Evolutionary conservation across 2,329 filamentous ascomycete species (phyloP).

Genomic region (Alternaria sp.): DNA sequence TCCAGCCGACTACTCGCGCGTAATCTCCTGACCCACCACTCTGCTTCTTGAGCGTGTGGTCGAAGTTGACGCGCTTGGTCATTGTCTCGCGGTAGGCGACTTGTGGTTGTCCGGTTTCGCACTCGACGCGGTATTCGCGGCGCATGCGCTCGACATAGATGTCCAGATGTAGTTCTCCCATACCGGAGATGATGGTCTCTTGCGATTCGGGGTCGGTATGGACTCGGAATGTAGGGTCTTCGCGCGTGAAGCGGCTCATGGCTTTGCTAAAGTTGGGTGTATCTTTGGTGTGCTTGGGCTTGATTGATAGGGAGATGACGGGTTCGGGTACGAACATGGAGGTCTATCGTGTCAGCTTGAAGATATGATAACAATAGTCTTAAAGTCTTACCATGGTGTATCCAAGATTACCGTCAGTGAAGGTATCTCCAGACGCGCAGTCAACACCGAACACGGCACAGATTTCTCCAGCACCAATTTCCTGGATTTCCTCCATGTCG

Average conservation of each 20-base stretch:
- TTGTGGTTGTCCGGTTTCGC: constrained; percentile 92
- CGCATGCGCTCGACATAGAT: constrained; percentile 98
- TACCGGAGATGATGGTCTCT: constrained; percentile 97
- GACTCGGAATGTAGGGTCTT: constrained; percentile 97
- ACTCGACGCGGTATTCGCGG: constrained; percentile 95
- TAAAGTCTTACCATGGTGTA: constrained; percentile 76
- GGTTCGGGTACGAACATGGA: constrained; percentile 98
- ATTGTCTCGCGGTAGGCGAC: constrained; percentile 98
- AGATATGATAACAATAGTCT: not conserved
- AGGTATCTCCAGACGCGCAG: constrained; percentile 96
- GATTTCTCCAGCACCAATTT: constrained; percentile 95
- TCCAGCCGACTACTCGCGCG: constrained; percentile 86
- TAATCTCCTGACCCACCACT: constrained; percentile 95
- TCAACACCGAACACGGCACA: constrained; percentile 98
- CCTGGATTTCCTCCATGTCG: constrained; percentile 95
- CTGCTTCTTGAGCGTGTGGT: constrained; percentile 94
- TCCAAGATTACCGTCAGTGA: constrained; percentile 89
- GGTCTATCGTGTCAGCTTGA: constrained; percentile 52
- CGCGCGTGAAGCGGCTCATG: constrained; percentile 97
- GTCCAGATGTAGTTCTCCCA: constrained; percentile 96
- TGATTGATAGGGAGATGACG: constrained; percentile 97
- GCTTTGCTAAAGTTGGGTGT: constrained; percentile 96
- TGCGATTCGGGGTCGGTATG: constrained; percentile 90
- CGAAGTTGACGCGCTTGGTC: constrained; percentile 78
- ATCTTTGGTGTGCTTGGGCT: constrained; percentile 91